Percentiles rank a stretch among this genome's conserved stretches.
Conservation (phyloP, 805 yeast species). For the Lipomyces mesembrius region DNA sequence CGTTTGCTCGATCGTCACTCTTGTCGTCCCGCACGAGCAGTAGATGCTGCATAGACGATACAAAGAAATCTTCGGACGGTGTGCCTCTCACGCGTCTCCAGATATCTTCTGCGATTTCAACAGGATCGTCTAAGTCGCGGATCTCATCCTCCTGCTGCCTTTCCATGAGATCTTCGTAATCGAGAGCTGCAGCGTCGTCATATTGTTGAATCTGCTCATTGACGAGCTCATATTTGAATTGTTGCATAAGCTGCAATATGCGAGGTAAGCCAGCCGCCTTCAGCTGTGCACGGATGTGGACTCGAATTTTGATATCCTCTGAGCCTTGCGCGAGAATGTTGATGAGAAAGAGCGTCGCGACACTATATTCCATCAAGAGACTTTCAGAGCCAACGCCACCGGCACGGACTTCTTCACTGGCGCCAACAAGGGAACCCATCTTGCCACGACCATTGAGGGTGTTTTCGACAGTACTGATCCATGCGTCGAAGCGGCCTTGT, state of each 20-base stretch:
- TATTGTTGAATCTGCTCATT: slow-evolving; percentile 69
- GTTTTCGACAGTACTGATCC: slow-evolving; percentile 69
- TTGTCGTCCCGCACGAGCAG: slow-evolving; percentile 53
- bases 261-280: slow-evolving; percentile 60
- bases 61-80: slow-evolving; percentile 61
- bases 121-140: slow-evolving; percentile 70
- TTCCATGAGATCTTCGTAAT: slow-evolving; percentile 53
- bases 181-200: slow-evolving; percentile 60
- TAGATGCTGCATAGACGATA: slow-evolving; percentile 69
- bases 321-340: slow-evolving; percentile 57
- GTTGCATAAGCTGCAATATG: slow-evolving; percentile 57
- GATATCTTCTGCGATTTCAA: slow-evolving; percentile 64
- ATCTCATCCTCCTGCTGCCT: slow-evolving; percentile 51
- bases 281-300: slow-evolving; percentile 63
- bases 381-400: slow-evolving; percentile 59
- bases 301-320: slow-evolving; percentile 49
- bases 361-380: slow-evolving; percentile 69
- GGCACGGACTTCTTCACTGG: slow-evolving; percentile 75
- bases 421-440: slow-evolving; percentile 90
- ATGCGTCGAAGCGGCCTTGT: slow-evolving; percentile 64
- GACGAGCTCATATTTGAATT: slow-evolving; percentile 61
- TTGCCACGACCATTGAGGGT: slow-evolving; percentile 85
- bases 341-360: slow-evolving; percentile 70
- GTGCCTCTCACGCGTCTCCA: slow-evolving; percentile 63
- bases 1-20: slow-evolving; percentile 51